These are phyloP conservation scores for Coniochaeta hoffmannii DNA, from an alignment of 2,329 filamentous ascomycete genomes.

Conservation along the genomic window DNA sequence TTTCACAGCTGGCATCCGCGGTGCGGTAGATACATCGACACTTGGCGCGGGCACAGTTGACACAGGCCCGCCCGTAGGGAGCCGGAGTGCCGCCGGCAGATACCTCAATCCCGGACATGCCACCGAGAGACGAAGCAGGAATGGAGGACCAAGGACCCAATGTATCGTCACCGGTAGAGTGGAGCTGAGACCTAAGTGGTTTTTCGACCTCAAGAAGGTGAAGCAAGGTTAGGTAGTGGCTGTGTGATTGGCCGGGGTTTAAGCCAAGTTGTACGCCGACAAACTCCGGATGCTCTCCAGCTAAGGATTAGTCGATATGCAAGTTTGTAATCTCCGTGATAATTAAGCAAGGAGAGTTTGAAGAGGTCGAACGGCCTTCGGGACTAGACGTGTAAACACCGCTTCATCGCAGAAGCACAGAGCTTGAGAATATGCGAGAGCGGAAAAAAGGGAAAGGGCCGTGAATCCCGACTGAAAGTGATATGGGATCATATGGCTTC, in stretches of 20 bases:
- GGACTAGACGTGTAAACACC: not conserved
- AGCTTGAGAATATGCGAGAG: not conserved
- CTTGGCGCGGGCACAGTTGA: conserved; percentile 39
- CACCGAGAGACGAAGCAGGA: no score
- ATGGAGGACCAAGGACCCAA: no score
- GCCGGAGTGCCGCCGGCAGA: not conserved
- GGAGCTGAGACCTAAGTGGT: no score
- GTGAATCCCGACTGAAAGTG: not conserved
- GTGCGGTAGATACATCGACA: conserved; percentile 38
- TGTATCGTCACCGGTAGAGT: no score
- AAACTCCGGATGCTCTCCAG: no score
- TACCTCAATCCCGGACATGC: not conserved
- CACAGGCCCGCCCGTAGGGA: conserved; percentile 35
- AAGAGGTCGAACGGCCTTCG: not conserved
- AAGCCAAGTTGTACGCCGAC: no score
- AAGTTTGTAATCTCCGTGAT: no score
- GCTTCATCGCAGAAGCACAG: not conserved
- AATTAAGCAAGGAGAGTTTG: no score
- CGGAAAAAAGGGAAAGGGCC: not conserved
- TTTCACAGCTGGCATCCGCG: conserved; percentile 21
- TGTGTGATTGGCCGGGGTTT: no score
- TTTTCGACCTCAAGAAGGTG: no score
- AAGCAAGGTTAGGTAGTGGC: no score
- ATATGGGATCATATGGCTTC: not conserved
- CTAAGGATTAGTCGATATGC: no score